Conservation (phyloP, 257 asterid species). For the Scutellaria baicalensis region DNA sequence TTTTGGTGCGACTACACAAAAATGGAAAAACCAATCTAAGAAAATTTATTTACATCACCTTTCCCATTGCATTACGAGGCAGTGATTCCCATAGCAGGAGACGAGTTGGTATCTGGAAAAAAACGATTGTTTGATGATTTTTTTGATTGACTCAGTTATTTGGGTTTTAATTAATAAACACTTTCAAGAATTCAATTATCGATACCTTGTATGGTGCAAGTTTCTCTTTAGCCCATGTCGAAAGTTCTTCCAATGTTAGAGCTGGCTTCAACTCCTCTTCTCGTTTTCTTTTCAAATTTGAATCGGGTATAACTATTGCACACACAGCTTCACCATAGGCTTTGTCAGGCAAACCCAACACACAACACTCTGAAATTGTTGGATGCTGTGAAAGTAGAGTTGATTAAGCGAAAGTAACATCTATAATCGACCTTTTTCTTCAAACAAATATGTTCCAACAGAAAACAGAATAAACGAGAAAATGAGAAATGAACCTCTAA, state of each 20-base stretch:
- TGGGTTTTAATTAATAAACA: neutral
- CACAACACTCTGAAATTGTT: constrained; percentile 77
- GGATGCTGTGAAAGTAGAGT: constrained; percentile 56
- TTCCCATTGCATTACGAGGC: constrained; percentile 98
- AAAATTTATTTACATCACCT: constrained; percentile 29
- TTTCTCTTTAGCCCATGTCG: constrained; percentile 84
- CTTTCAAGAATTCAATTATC: neutral
- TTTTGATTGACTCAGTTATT: neutral
- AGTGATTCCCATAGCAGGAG: constrained; percentile 71
- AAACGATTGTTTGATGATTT: neutral
- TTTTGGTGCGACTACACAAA: too few species aligned
- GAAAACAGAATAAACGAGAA: neutral
- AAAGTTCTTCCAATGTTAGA: constrained; percentile 66
- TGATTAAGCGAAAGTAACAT: neutral
- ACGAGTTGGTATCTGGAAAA: constrained; percentile 64
- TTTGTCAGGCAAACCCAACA: constrained; percentile 91
- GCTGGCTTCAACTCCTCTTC: constrained; percentile 71
- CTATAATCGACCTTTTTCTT: neutral
- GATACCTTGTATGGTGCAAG: constrained; percentile 95
- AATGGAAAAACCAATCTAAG: too few species aligned
- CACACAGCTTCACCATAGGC: constrained; percentile 81
- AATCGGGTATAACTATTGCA: constrained; percentile 68
- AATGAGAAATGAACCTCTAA: constrained; percentile 58
- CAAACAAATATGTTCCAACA: neutral
- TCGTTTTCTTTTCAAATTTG: constrained; percentile 42